Conservation (phyloP, 73 alveolate genomes). For the Paramecium caudatum region DNA sequence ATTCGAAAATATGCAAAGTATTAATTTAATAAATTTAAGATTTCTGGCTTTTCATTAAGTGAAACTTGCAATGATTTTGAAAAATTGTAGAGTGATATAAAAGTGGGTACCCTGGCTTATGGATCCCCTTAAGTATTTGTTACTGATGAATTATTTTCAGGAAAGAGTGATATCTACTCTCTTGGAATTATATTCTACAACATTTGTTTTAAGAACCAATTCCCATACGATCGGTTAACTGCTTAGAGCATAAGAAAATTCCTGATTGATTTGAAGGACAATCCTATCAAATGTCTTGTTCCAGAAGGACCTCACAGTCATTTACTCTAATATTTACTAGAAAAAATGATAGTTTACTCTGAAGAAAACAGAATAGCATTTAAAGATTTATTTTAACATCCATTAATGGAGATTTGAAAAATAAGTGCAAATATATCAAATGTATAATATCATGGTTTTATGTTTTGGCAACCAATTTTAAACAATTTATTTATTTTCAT, state of each 20-base stretch:
- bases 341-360: not conserved
- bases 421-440: too few relatives aligned
- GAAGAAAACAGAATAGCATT: not conserved
- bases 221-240: not conserved
- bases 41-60: slow-evolving; percentile 9
- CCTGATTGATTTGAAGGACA: not conserved
- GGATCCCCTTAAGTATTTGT: not conserved
- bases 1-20: not conserved
- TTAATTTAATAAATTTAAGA: not conserved
- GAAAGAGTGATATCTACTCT: not conserved
- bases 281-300: not conserved
- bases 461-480: not conserved
- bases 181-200: not conserved
- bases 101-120: slow-evolving; percentile 22
- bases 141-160: not conserved
- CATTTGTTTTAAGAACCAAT: not conserved
- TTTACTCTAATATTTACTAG: not conserved
- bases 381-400: not conserved
- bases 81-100: not conserved
- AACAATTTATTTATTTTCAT: not conserved
- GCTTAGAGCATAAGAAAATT: not conserved
- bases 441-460: slow-evolving; percentile 22
- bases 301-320: not conserved
- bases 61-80: not conserved
- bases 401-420: too few relatives aligned